Evolutionary conservation across 805 yeast species (phyloP).

Genomic region (Barnettozyma pratensis): DNA sequence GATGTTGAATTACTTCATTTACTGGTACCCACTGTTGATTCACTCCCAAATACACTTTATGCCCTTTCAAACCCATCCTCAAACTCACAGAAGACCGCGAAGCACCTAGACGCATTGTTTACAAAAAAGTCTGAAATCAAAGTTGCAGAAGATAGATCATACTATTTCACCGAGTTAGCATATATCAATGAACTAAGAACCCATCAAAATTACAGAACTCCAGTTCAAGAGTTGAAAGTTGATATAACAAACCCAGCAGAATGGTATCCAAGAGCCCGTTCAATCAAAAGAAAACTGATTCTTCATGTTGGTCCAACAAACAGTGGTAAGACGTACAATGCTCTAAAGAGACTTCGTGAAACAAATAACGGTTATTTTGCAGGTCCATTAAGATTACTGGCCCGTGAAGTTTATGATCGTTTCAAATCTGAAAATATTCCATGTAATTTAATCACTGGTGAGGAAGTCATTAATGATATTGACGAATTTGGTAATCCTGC

Average conservation of each 20-base stretch:
- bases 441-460: constrained; percentile 94
- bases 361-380: constrained; percentile 84
- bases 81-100: not conserved
- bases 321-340: constrained; percentile 88
- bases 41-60: constrained; percentile 1
- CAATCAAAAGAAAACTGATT: constrained; percentile 69
- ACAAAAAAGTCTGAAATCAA: not conserved
- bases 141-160: not conserved
- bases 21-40: constrained; percentile 5
- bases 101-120: not conserved
- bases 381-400: constrained; percentile 87
- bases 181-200: constrained; percentile 3
- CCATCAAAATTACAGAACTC: constrained; percentile 9
- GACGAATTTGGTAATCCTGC: constrained; percentile 74
- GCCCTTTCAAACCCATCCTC: not conserved
- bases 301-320: constrained; percentile 98
- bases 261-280: constrained; percentile 85
- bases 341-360: constrained; percentile 59
- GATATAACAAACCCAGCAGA: constrained; percentile 58
- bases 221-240: constrained; percentile 22
- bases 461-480: constrained; percentile 70
- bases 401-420: constrained; percentile 85
- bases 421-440: constrained; percentile 59
- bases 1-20: constrained; percentile 1
- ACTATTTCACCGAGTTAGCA: constrained; percentile 12